Evolutionary conservation across 2,329 filamentous ascomycete genomes (phyloP).

Genomic region (Exophiala sideris): DNA sequence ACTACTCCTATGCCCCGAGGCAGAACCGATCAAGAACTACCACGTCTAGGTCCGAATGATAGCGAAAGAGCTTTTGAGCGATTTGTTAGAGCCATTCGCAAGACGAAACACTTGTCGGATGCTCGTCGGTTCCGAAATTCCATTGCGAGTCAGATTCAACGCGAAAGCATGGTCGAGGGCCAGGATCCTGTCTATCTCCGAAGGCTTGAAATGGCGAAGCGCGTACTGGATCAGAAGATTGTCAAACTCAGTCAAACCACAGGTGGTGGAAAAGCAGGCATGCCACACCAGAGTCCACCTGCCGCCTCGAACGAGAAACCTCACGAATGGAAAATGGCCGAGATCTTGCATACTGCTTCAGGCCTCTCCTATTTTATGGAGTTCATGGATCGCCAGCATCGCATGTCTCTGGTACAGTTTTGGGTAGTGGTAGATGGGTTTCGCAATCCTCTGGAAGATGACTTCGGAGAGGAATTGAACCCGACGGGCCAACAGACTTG

Average conservation of each 20-base stretch:
- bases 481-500: slow-evolving; percentile 51
- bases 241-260: slow-evolving; percentile 69
- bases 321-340: slow-evolving; percentile 72
- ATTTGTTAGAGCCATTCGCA: slow-evolving; percentile 84
- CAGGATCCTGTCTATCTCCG: slow-evolving; percentile 85
- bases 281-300: slow-evolving; percentile 33
- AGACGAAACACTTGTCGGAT: slow-evolving; percentile 87
- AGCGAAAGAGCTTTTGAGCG: slow-evolving; percentile 91
- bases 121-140: slow-evolving; percentile 89
- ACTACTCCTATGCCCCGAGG: slow-evolving; percentile 73
- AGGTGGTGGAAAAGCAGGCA: slow-evolving; percentile 32
- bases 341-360: slow-evolving; percentile 84
- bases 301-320: slow-evolving; percentile 50
- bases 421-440: slow-evolving; percentile 98
- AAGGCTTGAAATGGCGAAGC: slow-evolving; percentile 84
- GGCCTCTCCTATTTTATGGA: slow-evolving; percentile 99
- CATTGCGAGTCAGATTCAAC: slow-evolving; percentile 85
- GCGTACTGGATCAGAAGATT: slow-evolving; percentile 85
- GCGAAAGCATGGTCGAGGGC: slow-evolving; percentile 71
- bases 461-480: slow-evolving; percentile 61
- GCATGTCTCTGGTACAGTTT: slow-evolving; percentile 91
- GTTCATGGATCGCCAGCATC: slow-evolving; percentile 87
- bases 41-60: slow-evolving; percentile 74
- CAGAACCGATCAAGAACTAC: slow-evolving; percentile 66
- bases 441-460: slow-evolving; percentile 86